Evolutionary conservation across 225 moss, liverwort and hornwort genomes (phyloP), one percentile per base, ranked within the genome.

Genomic region (Polytrichum commune): DNA sequence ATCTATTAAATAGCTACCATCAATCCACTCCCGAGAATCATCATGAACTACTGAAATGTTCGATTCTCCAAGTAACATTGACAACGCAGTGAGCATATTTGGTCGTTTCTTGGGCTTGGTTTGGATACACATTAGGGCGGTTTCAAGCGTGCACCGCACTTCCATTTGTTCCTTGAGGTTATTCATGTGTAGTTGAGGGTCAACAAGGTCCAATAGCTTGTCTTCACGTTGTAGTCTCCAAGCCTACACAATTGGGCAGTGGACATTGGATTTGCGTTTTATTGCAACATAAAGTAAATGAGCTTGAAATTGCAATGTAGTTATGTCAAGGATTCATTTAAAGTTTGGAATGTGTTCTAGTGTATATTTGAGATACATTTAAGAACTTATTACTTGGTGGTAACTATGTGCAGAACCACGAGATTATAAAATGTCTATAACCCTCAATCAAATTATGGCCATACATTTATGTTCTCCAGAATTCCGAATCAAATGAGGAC

Each of bases 201-300:
- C 66, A 66, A 66, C 5, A 46, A 66, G 66, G 16, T 38, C 66
- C 29, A 66, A 19, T 13, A 66, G 66, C 30, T 46, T 66, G 24
- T 66, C 38, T 24, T 46, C 23, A 32, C 13, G 5, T 13, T 66
- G 24, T 32, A 66, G 25, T 32, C 24, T 66, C 66, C 66, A 66
- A n/a, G 66, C 66, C 29, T 33, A 33, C 33, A 33, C 33, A 33
- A 33, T 8, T 33, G 33, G 8, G 33, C 8, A 33, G 33, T 33
- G 33, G 33, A 1, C 8, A 8, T 33, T 33, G 8, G 33, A 33
- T 8, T 33, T 33, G 7, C 8, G 33, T 33, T 7, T 8, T 1
- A 33, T 33, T 66, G 35, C 35, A 66, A 33, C 33, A 33, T 33
- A 8, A 33, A 7, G 33, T 33, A 33, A 33, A 33, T 33, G 33